Evolutionary conservation across 2,329 filamentous ascomycete genomes (phyloP).

Genomic region (Waltergamsia citrina): DNA sequence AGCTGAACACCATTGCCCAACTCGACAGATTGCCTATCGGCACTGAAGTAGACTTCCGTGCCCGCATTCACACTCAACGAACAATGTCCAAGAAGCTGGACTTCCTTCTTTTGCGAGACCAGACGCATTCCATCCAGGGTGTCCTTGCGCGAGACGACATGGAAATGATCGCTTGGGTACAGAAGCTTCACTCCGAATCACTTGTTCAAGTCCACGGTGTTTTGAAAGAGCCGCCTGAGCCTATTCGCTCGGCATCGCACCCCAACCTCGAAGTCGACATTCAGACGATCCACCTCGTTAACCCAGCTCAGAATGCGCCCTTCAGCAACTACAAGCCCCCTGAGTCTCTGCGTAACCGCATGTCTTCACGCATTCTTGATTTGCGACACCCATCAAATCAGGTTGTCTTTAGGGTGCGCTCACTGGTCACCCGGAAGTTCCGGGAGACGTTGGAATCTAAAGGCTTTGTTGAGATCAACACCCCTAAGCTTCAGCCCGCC

Average conservation of each 20-base stretch:
- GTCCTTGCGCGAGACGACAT: slow-evolving; percentile 49
- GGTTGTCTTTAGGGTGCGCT: slow-evolving; percentile 79
- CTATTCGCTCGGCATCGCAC: slow-evolving; percentile 66
- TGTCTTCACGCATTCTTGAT: slow-evolving; percentile 73
- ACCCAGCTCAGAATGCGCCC: slow-evolving; percentile 36
- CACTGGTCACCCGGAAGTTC: slow-evolving; percentile 72
- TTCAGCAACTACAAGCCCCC: slow-evolving; percentile 53
- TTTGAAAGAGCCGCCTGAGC: slow-evolving; percentile 63
- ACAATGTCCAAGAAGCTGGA: slow-evolving; percentile 74
- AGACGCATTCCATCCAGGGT: slow-evolving; percentile 75
- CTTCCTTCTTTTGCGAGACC: slow-evolving; percentile 80
- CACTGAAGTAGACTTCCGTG: slow-evolving; percentile 30
- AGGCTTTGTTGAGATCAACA: slow-evolving; percentile 88
- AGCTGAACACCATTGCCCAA: slow-evolving; percentile 27
- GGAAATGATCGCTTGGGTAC: slow-evolving; percentile 81
- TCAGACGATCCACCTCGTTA: slow-evolving; percentile 39
- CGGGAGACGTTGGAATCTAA: slow-evolving; percentile 63
- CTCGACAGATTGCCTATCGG: slow-evolving; percentile 25
- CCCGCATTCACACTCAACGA: slow-evolving; percentile 51
- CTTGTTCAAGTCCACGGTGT: slow-evolving; percentile 69
- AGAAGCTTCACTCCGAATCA: slow-evolving; percentile 70
- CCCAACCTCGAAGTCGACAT: slow-evolving; percentile 70
- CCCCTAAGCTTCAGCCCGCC: slow-evolving; percentile 80
- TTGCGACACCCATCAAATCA: slow-evolving; percentile 80
- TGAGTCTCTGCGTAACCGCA: slow-evolving; percentile 57